phyloP scores from a whole-genome alignment of 176 grass and related monocot genomes.

The Saccharum spontaneum region DNA sequence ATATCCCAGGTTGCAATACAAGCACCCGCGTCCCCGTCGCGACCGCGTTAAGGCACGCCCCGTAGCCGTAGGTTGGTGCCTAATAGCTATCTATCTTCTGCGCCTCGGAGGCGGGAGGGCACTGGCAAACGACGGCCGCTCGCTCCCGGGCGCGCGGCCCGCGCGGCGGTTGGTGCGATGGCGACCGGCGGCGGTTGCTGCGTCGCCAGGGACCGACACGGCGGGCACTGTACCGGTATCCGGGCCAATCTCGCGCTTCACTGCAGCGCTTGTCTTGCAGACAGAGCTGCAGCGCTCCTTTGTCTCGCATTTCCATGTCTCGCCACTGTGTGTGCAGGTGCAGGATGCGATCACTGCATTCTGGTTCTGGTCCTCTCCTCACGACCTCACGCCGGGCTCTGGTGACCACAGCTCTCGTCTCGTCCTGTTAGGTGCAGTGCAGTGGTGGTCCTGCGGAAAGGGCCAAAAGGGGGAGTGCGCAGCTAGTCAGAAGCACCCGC shows the following conservation, averaged over 20 bases:
- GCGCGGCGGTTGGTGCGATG: conserved; percentile 35
- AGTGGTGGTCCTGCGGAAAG: not conserved
- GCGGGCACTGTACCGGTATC: conserved; percentile 27
- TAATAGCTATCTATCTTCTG: no score
- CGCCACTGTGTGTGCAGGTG: not conserved
- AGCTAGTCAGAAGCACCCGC: not conserved
- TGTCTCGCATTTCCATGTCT: conserved; percentile 14
- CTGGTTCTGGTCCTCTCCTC: not conserved
- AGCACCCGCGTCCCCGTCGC: no score
- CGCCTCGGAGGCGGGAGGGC: conserved; percentile 7
- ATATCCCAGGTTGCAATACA: no score
- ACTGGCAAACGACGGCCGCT: conserved; percentile 5
- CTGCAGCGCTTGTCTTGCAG: not conserved
- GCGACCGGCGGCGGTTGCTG: conserved; percentile 44
- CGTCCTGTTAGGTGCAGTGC: not conserved
- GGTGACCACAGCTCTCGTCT: not conserved
- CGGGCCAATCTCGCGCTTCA: not conserved
- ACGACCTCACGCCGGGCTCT: not conserved
- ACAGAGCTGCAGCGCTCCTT: no score
- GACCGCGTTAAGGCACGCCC: no score
- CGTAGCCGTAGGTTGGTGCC: no score
- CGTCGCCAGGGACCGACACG: conserved; percentile 37
- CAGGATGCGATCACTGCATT: no score
- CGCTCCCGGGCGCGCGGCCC: not conserved
- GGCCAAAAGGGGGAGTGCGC: not conserved